phyloP scores from a whole-genome alignment of 2,329 filamentous ascomycete genomes.

The Pseudocercospora cruenta region DNA sequence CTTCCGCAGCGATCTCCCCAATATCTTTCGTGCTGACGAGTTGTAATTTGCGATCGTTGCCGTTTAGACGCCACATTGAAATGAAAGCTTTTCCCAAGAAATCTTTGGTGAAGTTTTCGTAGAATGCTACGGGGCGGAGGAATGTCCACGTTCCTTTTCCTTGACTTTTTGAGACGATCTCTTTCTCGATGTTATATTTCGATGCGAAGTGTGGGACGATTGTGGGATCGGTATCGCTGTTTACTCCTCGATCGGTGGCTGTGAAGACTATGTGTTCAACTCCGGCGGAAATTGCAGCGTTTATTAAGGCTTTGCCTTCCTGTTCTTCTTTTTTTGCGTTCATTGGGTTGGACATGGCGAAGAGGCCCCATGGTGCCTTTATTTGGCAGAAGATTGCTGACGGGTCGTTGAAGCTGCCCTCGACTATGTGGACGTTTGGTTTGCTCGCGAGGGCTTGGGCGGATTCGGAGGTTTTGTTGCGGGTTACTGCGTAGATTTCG shows the following conservation, averaged over 20 bases:
- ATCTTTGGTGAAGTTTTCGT: slow-evolving; percentile 59
- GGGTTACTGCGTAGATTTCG: slow-evolving; percentile 63
- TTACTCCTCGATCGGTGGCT: slow-evolving; percentile 59
- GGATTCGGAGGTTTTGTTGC: slow-evolving; percentile 55
- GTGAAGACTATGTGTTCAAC: slow-evolving; percentile 67
- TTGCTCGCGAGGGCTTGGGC: slow-evolving; percentile 54
- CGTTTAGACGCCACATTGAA: slow-evolving; percentile 45
- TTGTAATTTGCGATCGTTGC: slow-evolving; percentile 36
- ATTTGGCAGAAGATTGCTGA: slow-evolving; percentile 52
- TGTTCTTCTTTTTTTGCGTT: slow-evolving; percentile 48
- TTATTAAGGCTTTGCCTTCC: slow-evolving; percentile 62
- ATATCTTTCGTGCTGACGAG: slow-evolving; percentile 47
- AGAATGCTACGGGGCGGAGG: slow-evolving; percentile 64
- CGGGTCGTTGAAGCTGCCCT: slow-evolving; percentile 61
- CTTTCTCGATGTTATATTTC: slow-evolving; percentile 65
- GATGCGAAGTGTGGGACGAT: slow-evolving; percentile 63
- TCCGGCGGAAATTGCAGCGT: slow-evolving; percentile 58
- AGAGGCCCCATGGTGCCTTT: slow-evolving; percentile 35
- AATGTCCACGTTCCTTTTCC: slow-evolving; percentile 58
- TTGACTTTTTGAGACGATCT: slow-evolving; percentile 55
- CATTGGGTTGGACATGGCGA: slow-evolving; percentile 30
- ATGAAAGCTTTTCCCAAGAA: slow-evolving; percentile 56
- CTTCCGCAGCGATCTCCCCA: slow-evolving; percentile 55
- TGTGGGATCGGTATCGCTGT: slow-evolving; percentile 57
- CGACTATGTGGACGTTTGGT: slow-evolving; percentile 57